Evolutionary conservation across 2,329 filamentous ascomycete genomes (phyloP), one percentile per base, ranked within the genome.

Genomic region (Epichloe festucae): DNA sequence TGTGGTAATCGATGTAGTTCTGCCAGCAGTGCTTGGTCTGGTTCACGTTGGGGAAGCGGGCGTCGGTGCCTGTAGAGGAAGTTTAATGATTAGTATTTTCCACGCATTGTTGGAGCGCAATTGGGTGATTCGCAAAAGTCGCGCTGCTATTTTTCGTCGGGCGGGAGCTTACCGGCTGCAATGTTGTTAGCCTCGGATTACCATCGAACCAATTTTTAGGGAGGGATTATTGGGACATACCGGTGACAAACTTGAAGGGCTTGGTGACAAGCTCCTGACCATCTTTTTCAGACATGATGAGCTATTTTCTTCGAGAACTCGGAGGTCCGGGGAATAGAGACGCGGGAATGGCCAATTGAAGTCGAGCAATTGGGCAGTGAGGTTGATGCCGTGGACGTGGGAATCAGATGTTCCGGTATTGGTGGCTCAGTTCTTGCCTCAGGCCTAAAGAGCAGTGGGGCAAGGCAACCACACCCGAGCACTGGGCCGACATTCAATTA

Each of bases 11-110:
- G 77, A 98, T 93, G 76, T 98, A 98, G 82, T 98, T 98, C 74
- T 98, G 94, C 93, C 93, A 98, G 88, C 93, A 98, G 83, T 98
- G 90, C 86, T 96, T 96, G 75, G 90, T 86, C 78, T 93, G 88
- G 79, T 98, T 98, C 79, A 83, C 77, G 80, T 98, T 95, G 68
- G 93, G 93, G 78, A 97, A 98, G 72, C 93, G 91, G 73, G 93
- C 93, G 72, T 98, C 93, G 78, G 94, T 95, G 79, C 93, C 93
- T 96, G 56, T 47, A 49, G 53, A 51, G 51, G 40, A 42, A 19
- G 7, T 31, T 21, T 19, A 2, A n/a, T 5, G 17, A 35, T 61
- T 35, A 60, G 58, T 47, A 50, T 56, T 38, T 11, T 15, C 34
- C 12, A 12, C n/a, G 6, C 45, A 27, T 17, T 46, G 11, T n/a